These are phyloP conservation scores for Citrus cavaleriei DNA, from an alignment of 345 rosid species.

Conservation along the genomic window DNA sequence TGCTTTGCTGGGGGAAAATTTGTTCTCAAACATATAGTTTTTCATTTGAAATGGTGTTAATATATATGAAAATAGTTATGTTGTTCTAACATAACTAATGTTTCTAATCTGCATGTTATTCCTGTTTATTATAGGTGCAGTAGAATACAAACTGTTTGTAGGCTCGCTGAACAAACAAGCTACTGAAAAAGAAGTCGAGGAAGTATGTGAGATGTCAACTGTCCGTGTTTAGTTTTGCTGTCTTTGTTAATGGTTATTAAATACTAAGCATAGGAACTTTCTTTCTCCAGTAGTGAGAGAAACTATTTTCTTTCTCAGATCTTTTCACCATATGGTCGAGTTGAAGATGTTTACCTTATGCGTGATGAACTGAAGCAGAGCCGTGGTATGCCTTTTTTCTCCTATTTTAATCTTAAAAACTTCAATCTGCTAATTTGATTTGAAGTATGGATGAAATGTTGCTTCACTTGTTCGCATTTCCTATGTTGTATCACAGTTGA, in stretches of 20 bases:
- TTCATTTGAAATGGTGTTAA: not conserved
- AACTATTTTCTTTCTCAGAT: constrained; percentile 44
- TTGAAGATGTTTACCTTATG: constrained; percentile 99
- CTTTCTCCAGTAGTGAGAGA: not conserved
- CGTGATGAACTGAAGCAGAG: constrained; percentile 96
- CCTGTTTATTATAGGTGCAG: constrained; percentile 56
- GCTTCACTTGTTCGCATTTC: not conserved
- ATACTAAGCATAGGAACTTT: not conserved
- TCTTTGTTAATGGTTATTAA: not conserved
- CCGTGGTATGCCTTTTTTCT: constrained; percentile 60
- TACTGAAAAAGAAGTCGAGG: constrained; percentile 89
- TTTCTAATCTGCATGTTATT: constrained; percentile 16
- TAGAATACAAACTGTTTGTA: constrained; percentile 91
- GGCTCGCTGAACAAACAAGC: constrained; percentile 95
- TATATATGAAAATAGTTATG: not conserved
- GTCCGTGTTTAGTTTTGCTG: constrained; percentile 11
- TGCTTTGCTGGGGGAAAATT: not conserved
- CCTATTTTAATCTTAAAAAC: constrained; percentile 3
- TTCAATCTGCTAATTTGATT: not conserved
- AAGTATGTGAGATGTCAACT: constrained; percentile 42
- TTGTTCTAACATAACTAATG: not conserved
- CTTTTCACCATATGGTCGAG: constrained; percentile 74
- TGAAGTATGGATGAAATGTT: not conserved
- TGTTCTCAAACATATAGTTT: not conserved
- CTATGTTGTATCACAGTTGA: not conserved